Evolutionary conservation across 176 grass and related monocot genomes (phyloP).

Genomic region (Puya raimondii): DNA sequence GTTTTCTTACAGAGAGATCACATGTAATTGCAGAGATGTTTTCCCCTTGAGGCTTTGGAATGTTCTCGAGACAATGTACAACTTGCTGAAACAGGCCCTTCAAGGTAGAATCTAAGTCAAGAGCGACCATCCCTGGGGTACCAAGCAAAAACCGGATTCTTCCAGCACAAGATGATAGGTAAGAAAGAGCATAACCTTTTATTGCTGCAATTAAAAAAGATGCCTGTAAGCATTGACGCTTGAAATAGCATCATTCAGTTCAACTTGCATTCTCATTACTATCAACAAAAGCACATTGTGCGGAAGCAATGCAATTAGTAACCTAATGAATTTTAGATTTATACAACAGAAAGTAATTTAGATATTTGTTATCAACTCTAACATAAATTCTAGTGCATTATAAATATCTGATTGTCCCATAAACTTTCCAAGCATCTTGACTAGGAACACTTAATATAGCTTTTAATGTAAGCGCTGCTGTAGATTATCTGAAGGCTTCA

Average conservation of each 20-base stretch:
- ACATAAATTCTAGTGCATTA: too few species aligned
- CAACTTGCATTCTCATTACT: not conserved
- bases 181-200: conserved; percentile 92
- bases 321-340: not conserved
- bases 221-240: conserved; percentile 3
- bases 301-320: too few species aligned
- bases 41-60: conserved; percentile 88
- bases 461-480: too few species aligned
- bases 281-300: too few species aligned
- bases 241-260: not conserved
- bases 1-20: conserved; percentile 57
- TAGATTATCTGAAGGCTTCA: too few species aligned
- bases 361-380: not conserved
- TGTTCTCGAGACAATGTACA: conserved; percentile 84
- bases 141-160: conserved; percentile 97
- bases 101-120: conserved; percentile 84
- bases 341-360: not conserved
- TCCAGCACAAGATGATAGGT: conserved; percentile 78
- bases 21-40: conserved; percentile 55
- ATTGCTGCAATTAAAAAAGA: conserved; percentile 55
- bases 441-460: too few species aligned
- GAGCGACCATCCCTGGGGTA: conserved; percentile 96
- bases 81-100: conserved; percentile 92
- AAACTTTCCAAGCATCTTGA: too few species aligned
- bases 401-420: too few species aligned